Conservation (phyloP, 176 grass and related monocot species). For the Carex myosuroides region DNA sequence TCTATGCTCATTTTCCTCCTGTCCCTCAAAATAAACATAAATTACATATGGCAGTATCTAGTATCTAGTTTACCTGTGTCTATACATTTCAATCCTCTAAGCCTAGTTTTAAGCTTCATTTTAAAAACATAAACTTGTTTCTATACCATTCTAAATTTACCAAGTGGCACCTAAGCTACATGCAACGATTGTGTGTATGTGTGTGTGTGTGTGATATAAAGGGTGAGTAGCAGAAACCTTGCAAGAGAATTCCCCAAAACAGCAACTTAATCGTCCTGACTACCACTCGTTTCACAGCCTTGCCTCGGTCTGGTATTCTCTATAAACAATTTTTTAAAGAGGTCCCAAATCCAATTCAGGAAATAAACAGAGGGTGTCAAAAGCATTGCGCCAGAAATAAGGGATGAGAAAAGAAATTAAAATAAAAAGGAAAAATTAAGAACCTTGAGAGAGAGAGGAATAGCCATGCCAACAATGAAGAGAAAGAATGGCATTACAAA, state of each 20-base stretch:
- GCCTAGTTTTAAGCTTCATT: not conserved
- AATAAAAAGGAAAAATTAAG: not conserved
- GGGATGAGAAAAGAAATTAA: not conserved
- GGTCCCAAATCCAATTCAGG: not conserved
- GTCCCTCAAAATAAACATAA: not conserved
- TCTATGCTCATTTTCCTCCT: not conserved
- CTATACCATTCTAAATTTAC: not conserved
- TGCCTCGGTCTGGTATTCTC: conserved; percentile 59
- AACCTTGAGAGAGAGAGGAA: conserved; percentile 95
- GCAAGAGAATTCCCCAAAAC: conserved; percentile 85
- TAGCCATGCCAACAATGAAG: conserved; percentile 94
- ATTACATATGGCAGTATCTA: not conserved
- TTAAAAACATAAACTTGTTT: not conserved
- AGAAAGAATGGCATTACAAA: conserved; percentile 98
- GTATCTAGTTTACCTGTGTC: not conserved
- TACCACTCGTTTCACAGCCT: conserved; percentile 53
- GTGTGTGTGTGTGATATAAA: not conserved
- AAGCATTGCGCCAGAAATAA: not conserved
- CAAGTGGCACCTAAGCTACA: not conserved
- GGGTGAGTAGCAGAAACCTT: conserved; percentile 36
- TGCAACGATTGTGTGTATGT: not conserved
- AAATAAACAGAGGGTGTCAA: not conserved
- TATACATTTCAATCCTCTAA: not conserved
- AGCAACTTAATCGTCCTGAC: conserved; percentile 72
- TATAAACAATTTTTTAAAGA: conserved; percentile 21